Percentiles rank a stretch among this genome's conserved stretches.
phyloP scores from a whole-genome alignment of 208 protist species.

The Trypanosoma boissoni region DNA sequence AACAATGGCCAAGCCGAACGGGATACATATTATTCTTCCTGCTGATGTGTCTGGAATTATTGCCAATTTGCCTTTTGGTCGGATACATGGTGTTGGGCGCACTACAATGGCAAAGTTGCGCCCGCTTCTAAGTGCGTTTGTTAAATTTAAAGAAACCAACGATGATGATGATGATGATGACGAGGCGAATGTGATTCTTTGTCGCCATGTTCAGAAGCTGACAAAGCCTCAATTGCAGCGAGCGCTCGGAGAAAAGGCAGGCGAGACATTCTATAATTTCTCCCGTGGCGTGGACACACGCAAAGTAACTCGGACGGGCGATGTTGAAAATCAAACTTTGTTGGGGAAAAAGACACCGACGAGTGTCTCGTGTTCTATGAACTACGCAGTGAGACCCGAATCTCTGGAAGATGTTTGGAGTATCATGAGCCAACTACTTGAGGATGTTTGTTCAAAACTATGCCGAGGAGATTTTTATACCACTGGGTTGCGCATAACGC shows the following conservation, averaged over 20 bases:
- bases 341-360: conserved; percentile 53
- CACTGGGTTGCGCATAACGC: conserved; percentile 52
- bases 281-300: conserved; percentile 71
- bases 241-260: conserved; percentile 56
- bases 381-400: conserved; percentile 80
- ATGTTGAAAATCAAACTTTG: conserved; percentile 53
- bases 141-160: conserved; percentile 2
- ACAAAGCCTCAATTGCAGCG: conserved; percentile 46
- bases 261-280: conserved; percentile 65
- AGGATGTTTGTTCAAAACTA: conserved; percentile 75
- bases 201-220: conserved; percentile 62
- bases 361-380: conserved; percentile 82
- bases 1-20: conserved; percentile 69
- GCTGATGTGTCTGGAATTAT: conserved; percentile 49
- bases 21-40: conserved; percentile 38
- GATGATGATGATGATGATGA: conserved; percentile 19
- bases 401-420: conserved; percentile 60
- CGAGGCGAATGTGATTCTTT: conserved; percentile 33
- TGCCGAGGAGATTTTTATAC: conserved; percentile 32
- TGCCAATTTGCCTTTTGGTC: conserved; percentile 39
- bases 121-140: conserved; percentile 25
- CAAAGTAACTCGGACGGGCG: conserved; percentile 73
- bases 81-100: conserved; percentile 71
- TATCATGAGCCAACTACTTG: conserved; percentile 60
- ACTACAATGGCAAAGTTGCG: conserved; percentile 59